A percentile compares a stretch with the other conserved stretches of the same genome.
phyloP scores from a whole-genome alignment of 73 alveolate species.

The Effrenium voratum region DNA sequence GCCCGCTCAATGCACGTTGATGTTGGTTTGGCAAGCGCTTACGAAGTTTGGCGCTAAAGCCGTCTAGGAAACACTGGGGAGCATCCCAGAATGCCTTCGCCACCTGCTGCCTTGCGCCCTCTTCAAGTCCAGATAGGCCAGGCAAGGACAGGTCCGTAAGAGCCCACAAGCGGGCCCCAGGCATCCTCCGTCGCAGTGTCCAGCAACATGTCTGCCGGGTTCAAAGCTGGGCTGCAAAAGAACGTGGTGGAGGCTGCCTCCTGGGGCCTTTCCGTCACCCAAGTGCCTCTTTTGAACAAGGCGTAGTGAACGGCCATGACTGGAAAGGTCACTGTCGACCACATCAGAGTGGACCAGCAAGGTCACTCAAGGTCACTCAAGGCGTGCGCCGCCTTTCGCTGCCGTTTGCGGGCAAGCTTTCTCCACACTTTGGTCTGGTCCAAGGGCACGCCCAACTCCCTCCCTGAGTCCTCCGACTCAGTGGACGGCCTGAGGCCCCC shows the following conservation, averaged over 20 bases:
- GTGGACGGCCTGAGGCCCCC: too few species aligned
- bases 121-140: neutral
- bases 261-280: neutral
- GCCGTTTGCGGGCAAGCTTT: constrained; percentile 8
- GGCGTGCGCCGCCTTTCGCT: neutral
- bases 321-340: neutral
- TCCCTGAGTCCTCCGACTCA: too few species aligned
- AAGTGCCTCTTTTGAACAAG: neutral
- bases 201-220: constrained; percentile 8
- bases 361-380: neutral
- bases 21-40: neutral
- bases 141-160: neutral
- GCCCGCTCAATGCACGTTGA: neutral
- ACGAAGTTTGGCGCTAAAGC: neutral
- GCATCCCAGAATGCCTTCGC: neutral
- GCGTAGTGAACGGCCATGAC: neutral
- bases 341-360: neutral
- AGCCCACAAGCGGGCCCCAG: constrained; percentile 13
- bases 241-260: neutral
- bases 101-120: neutral
- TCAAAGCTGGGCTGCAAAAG: neutral
- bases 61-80: neutral
- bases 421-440: constrained; percentile 20
- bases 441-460: neutral
- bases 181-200: neutral